phyloP scores from a whole-genome alignment of 2,329 filamentous ascomycete species.

The Rugonectria rugulosa region DNA sequence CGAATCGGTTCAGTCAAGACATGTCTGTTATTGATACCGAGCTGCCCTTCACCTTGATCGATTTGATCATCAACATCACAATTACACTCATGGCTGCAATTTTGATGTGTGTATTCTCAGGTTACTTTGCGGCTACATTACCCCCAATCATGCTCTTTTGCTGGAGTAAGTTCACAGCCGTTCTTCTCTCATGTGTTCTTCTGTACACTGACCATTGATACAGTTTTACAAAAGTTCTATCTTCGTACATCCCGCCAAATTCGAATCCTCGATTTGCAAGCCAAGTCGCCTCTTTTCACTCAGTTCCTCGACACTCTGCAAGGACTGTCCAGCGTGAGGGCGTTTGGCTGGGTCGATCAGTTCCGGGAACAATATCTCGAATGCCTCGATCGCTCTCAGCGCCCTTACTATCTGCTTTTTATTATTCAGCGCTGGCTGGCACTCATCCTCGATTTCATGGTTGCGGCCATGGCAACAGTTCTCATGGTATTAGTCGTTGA shows the following conservation, averaged over 20 bases:
- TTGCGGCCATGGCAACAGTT: slow-evolving; percentile 55
- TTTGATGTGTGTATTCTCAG: slow-evolving; percentile 26
- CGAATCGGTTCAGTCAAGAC: slow-evolving; percentile 51
- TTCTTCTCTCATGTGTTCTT: too few species aligned
- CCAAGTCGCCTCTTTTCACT: slow-evolving; percentile 50
- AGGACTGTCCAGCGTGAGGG: slow-evolving; percentile 59
- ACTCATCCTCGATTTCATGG: slow-evolving; percentile 58
- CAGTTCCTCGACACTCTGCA: slow-evolving; percentile 55
- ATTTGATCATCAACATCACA: slow-evolving; percentile 22
- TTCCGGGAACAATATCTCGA: slow-evolving; percentile 52
- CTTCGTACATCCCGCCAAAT: slow-evolving; percentile 53
- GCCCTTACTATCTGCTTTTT: slow-evolving; percentile 64
- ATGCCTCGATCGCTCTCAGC: slow-evolving; percentile 61
- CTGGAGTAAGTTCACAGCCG: too few species aligned
- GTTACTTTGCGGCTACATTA: slow-evolving; percentile 17
- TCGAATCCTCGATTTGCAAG: slow-evolving; percentile 51
- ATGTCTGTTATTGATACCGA: slow-evolving; percentile 46
- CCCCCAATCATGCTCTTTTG: slow-evolving; percentile 15
- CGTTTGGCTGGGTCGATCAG: slow-evolving; percentile 57
- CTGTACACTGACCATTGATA: too few species aligned
- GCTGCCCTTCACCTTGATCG: slow-evolving; percentile 40
- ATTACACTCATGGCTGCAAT: slow-evolving; percentile 13
- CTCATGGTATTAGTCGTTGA: slow-evolving; percentile 56
- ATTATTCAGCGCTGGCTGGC: slow-evolving; percentile 65
- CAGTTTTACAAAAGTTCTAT: too few species aligned